phyloP scores from a whole-genome alignment of 106 monocot genomes.

The Posidonia australis region DNA sequence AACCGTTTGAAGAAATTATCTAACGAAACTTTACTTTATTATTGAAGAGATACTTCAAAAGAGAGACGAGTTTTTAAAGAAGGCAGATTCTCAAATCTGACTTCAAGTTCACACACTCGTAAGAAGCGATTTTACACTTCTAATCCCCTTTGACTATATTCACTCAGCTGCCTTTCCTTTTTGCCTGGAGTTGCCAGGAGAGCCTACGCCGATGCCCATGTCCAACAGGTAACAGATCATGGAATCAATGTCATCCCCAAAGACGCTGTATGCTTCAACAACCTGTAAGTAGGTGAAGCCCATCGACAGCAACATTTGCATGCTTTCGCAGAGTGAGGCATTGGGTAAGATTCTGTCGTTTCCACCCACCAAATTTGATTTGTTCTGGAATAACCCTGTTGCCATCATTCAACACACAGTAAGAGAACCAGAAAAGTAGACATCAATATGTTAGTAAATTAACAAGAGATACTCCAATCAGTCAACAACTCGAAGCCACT shows the following conservation, averaged over 20 bases:
- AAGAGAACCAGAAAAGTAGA: too few species aligned
- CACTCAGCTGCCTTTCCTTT: conserved; percentile 96
- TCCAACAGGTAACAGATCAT: conserved; percentile 91
- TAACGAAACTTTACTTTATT: too few species aligned
- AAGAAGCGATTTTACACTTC: too few species aligned
- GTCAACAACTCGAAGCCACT: neutral
- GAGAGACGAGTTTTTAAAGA: too few species aligned
- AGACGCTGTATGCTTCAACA: conserved; percentile 78
- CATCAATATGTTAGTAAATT: neutral
- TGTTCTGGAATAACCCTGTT: conserved; percentile 26
- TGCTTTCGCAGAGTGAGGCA: conserved; percentile 39
- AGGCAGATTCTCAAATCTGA: too few species aligned
- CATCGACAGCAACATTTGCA: conserved; percentile 67
- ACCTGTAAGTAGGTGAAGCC: conserved; percentile 93
- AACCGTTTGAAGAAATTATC: too few species aligned
- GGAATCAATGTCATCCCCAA: conserved; percentile 93
- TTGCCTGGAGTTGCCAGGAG: conserved; percentile 31
- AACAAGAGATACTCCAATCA: neutral
- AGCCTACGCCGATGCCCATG: conserved; percentile 33
- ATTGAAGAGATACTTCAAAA: too few species aligned
- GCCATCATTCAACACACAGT: neutral
- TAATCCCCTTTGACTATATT: too few species aligned
- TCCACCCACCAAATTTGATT: conserved; percentile 5
- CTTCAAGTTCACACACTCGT: too few species aligned
- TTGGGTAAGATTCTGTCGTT: conserved; percentile 26